Conservation (phyloP, 495 filamentous ascomycete genomes). For the Hypoxylon fuscum region DNA sequence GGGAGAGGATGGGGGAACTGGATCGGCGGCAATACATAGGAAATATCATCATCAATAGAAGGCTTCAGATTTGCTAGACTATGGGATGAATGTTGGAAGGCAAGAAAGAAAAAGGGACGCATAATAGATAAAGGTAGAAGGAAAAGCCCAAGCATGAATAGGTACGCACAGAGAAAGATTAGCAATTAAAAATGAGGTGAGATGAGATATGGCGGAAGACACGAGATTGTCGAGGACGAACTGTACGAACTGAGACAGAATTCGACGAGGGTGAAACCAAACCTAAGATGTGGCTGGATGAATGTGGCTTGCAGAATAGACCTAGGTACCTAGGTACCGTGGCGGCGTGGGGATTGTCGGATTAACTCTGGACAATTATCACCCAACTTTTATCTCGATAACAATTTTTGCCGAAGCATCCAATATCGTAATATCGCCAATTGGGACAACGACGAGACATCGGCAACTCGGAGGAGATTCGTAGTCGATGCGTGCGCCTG, state of each 20-base stretch:
- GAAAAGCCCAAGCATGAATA: too few species aligned
- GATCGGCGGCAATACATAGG: neutral
- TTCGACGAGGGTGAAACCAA: too few species aligned
- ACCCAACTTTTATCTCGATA: constrained; percentile 18
- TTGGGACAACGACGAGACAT: neutral
- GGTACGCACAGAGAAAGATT: too few species aligned
- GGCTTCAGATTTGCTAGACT: constrained; percentile 8
- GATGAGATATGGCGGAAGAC: too few species aligned
- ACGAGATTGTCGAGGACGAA: too few species aligned
- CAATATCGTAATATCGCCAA: neutral
- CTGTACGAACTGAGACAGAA: neutral
- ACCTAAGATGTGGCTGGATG: too few species aligned
- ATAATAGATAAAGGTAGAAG: too few species aligned
- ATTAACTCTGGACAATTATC: constrained; percentile 20
- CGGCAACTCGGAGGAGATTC: constrained; percentile 2
- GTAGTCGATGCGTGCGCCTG: constrained; percentile 20
- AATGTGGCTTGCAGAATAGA: too few species aligned
- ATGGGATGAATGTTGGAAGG: too few species aligned
- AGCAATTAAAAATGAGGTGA: too few species aligned
- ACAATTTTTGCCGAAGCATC: constrained; percentile 20
- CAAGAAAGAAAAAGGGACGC: neutral
- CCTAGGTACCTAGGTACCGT: too few species aligned
- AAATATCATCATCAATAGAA: constrained; percentile 8
- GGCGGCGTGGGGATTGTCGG: too few species aligned
- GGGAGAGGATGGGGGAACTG: constrained; percentile 12